Base-by-base conservation (phyloP, 2,329 filamentous ascomycete genomes). In the Coniochaeta sp. region DNA sequence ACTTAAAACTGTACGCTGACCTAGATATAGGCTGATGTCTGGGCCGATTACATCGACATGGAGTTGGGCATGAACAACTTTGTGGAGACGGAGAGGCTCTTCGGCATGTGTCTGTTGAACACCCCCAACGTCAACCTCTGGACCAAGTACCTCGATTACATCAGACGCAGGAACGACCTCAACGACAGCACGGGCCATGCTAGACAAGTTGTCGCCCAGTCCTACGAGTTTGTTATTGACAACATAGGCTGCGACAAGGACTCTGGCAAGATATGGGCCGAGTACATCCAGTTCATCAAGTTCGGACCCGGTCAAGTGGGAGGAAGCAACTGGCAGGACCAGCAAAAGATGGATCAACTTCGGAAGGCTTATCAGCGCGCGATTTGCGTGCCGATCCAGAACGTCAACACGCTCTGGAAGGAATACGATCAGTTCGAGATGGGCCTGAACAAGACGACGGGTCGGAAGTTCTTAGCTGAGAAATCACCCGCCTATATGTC, bases 351-450 rank as follows among this genome's bases (percentile, higher is more conserved):
- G 89, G 95, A 99, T 68, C 81, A 90, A 66, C 77, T 99, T 58
- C 88, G 95, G 62, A 96, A 96, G 72, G 90, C 91, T 0, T 99
- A 97, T 72, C 93, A 97, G 68, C 89, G 89, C 58, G 93, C 93
- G 16, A 90, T 97, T 61, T 88, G 86, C 65, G 85, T 97, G 42
- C 96, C 96, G 4, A 96, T 91, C 64, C 85, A 88, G 59, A 89
- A 89, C 34, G 85, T 96, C 56, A 90, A 93, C 69, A 84, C 83
- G 58, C 77, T 99, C 16, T 99, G 95, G 96, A 96, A 96, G 72
- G 93, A 99, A 70, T 99, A 99, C 70, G 93, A 98, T 72, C 88
- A 90, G 66, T 99, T 99, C 70, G 95, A 99, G 75, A 92, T 95
- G 84, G 86, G 88, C 6, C 75, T 97, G 61, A 97, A 97, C 78